Evolutionary conservation across 345 rosid species (phyloP).

Genomic region (Alliaria petiolata): DNA sequence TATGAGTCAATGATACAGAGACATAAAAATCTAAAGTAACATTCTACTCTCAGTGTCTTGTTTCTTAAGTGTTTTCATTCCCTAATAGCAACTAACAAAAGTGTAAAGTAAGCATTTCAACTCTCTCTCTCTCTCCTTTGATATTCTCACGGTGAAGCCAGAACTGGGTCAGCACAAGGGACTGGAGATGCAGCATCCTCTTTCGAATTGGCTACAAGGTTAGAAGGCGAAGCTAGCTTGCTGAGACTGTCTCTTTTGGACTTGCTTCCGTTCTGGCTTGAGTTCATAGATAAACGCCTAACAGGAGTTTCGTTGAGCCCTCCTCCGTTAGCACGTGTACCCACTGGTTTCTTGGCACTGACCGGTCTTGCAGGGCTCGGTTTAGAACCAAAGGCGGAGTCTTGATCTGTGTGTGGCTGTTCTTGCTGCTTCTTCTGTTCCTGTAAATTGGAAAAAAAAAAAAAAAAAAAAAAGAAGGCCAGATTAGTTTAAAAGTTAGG

Average conservation of each 20-base stretch:
- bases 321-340: conserved; percentile 72
- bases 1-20: conserved; percentile 3
- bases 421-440: conserved; percentile 87
- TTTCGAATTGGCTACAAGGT: conserved; percentile 61
- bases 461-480: not conserved
- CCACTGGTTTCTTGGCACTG: conserved; percentile 61
- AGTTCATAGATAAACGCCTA: conserved; percentile 72
- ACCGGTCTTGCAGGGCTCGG: conserved; percentile 83
- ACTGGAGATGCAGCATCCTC: conserved; percentile 65
- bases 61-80: not conserved
- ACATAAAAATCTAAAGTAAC: conserved; percentile 11
- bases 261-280: conserved; percentile 61
- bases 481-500: not conserved
- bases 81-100: conserved; percentile 14
- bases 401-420: conserved; percentile 79
- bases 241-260: conserved; percentile 61
- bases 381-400: conserved; percentile 53
- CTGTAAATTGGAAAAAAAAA: no score
- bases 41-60: conserved; percentile 16
- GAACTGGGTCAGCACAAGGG: conserved; percentile 53
- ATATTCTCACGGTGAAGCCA: conserved; percentile 60
- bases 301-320: conserved; percentile 72
- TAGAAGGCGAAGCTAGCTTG: conserved; percentile 60
- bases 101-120: conserved; percentile 9
- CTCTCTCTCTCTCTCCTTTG: not conserved